These are phyloP conservation scores for Calocera cornea DNA, from an alignment of 768 basidiomycete species.

Conservation along the genomic window DNA sequence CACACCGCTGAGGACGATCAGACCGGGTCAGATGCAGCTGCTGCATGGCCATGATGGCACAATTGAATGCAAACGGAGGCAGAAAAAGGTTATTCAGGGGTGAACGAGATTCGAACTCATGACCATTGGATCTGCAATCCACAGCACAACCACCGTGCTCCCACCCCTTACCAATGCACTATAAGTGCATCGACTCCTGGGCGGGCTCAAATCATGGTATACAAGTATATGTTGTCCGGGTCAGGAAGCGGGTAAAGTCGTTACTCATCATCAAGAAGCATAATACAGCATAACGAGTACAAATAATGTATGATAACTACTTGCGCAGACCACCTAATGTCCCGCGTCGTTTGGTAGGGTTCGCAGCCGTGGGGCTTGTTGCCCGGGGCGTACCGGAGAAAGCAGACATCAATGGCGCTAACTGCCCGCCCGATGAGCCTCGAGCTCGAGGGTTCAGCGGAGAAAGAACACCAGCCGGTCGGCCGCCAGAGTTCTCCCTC, in stretches of 20 bases:
- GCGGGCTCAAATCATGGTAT: not conserved
- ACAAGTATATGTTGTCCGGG: not conserved
- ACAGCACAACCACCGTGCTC: conserved; percentile 13
- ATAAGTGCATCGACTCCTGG: not conserved
- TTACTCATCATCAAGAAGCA: too few relatives aligned
- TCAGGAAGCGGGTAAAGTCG: not conserved
- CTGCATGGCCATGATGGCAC: too few relatives aligned
- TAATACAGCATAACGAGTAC: not conserved
- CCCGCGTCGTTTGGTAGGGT: not conserved
- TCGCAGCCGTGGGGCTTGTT: not conserved
- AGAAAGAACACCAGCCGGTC: not conserved
- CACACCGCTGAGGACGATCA: too few relatives aligned
- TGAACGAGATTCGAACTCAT: conserved; percentile 9
- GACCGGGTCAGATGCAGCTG: too few relatives aligned
- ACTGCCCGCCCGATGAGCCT: not conserved
- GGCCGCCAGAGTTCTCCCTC: not conserved
- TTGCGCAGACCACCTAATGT: not conserved
- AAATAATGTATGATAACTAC: not conserved
- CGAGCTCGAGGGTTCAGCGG: not conserved
- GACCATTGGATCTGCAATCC: conserved; percentile 13
- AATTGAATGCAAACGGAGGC: too few relatives aligned
- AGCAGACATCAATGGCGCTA: not conserved
- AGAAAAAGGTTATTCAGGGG: conserved; percentile 7
- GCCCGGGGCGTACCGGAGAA: not conserved
- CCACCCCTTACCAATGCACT: conserved; percentile 1